Evolutionary conservation across 73 alveolate species (phyloP), one percentile per base, ranked within the genome.

Genomic region (Paraurostyla sp.): DNA sequence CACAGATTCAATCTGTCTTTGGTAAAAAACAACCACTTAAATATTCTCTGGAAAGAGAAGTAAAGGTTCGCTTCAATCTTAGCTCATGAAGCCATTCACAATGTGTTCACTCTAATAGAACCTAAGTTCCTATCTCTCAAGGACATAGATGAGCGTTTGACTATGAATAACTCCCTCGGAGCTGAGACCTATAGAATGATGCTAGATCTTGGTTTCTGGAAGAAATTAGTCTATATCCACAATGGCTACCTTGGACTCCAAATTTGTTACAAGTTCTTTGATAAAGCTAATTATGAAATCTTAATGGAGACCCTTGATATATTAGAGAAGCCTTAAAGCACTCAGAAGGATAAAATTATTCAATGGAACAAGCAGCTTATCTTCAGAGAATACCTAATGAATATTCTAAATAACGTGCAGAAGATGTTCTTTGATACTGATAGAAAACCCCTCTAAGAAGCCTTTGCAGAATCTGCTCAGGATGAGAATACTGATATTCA

Each of bases 81-180:
- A 18, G 97, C 98, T 23, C 92, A 95, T 57, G 88, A 86, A 51
- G 98, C 99, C 23, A 78, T 96, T 35, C 99, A 96, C 60, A 95
- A 94, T 73, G 94, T 93, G 6, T 83, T 95, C 65, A 92, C 93
- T 30, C 85, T 94, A 35, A 93, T 96, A 0, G 92, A 93, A 81
- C 97, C 98, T 0, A 94, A 87, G 18, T 95, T 89, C 88, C 54
- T 96, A 0, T 23, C 86, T 29, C 73, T 92, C 20, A 92, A 90
- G 73, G 89, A 88, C 20, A 45, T 57, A 18, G 82, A 69, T 69
- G 96, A 94, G n/a, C 46, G 25, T 18, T 46, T 71, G 56, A 82
- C 71, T 69, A 43, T 36, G 25, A 76, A 48, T n/a, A 89, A 89
- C 58, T 89, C 91, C 23, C 65, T 89, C 9, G 92, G 92, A 23